Conservation (phyloP, 768 basidiomycete genomes). For the Postia placenta region DNA sequence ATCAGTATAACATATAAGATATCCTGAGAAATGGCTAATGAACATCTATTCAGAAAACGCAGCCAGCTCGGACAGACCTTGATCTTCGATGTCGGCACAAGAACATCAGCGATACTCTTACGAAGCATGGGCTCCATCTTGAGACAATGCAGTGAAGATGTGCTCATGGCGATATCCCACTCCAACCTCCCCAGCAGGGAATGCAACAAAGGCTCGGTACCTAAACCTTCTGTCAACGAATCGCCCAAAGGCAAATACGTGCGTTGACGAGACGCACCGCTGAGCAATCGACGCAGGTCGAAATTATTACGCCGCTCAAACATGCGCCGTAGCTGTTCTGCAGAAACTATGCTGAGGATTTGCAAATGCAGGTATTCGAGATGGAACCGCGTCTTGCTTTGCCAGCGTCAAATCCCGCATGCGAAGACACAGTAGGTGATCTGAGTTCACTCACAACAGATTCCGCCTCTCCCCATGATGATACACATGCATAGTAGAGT, state of each 20-base stretch:
- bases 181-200: constrained; percentile 68
- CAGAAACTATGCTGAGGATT: constrained; percentile 86
- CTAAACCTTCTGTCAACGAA: constrained; percentile 34
- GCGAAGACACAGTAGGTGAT: not conserved
- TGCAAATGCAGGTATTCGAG: constrained; percentile 94
- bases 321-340: constrained; percentile 74
- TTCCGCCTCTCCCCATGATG: constrained; percentile 94
- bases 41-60: not conserved
- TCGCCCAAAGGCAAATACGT: too few relatives aligned
- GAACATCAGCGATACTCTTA: constrained; percentile 67
- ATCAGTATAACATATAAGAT: constrained; percentile 89
- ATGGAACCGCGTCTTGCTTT: constrained; percentile 86
- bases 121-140: constrained; percentile 65
- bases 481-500: constrained; percentile 87
- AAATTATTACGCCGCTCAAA: constrained; percentile 91
- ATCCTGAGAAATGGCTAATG: constrained; percentile 43
- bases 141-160: constrained; percentile 76
- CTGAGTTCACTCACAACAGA: constrained; percentile 66
- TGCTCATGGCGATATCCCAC: constrained; percentile 74
- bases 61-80: constrained; percentile 61
- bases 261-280: constrained; percentile 36
- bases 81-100: constrained; percentile 78
- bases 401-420: constrained; percentile 30
- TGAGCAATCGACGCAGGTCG: constrained; percentile 71
- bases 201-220: constrained; percentile 76